Percentiles rank a stretch among this genome's conserved stretches.
These are phyloP conservation scores for Aspergillus tubingensis DNA, from an alignment of 2,329 filamentous ascomycete genomes.

Conservation along the genomic window DNA sequence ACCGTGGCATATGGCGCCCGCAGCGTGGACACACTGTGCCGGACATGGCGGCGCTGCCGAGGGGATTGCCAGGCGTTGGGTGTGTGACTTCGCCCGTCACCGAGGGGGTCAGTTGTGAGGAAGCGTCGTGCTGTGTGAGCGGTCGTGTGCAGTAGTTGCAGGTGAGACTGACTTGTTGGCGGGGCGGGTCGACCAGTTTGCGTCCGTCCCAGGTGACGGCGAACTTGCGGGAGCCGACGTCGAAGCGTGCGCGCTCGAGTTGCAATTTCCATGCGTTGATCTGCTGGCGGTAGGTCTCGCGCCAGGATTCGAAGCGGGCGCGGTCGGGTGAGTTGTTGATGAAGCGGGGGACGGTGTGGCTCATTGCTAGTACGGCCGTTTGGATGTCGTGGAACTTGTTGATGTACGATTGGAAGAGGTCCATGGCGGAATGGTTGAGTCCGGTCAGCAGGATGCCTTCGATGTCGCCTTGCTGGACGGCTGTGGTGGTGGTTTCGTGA, in stretches of 20 bases:
- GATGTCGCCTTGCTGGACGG: conserved; percentile 57
- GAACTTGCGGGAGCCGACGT: conserved; percentile 58
- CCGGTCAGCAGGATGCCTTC: conserved; percentile 65
- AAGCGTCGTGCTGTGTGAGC: conserved; percentile 51
- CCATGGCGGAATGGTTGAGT: conserved; percentile 58
- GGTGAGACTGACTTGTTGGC: conserved; percentile 58
- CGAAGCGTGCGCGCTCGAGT: conserved; percentile 60
- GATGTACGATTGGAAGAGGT: conserved; percentile 63
- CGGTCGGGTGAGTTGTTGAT: conserved; percentile 56
- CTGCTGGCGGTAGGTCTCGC: conserved; percentile 60
- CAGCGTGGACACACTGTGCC: conserved; percentile 63
- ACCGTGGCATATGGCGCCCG: conserved; percentile 63
- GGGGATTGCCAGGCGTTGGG: conserved; percentile 38
- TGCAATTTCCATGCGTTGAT: conserved; percentile 65
- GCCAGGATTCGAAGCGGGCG: conserved; percentile 60
- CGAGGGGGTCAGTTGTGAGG: conserved; percentile 30
- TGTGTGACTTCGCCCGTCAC: conserved; percentile 36
- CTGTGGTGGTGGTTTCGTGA: conserved; percentile 53
- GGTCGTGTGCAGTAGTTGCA: conserved; percentile 63
- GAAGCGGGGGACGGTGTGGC: conserved; percentile 60
- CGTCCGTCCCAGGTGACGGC: conserved; percentile 53
- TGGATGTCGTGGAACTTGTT: conserved; percentile 62
- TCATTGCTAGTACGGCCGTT: conserved; percentile 62
- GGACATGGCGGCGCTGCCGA: conserved; percentile 38
- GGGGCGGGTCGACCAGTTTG: conserved; percentile 51